Percentiles rank a stretch among this genome's conserved stretches.
Evolutionary conservation across 2,329 filamentous ascomycete species (phyloP).

Genomic region (Penicillium sclerotigenum): DNA sequence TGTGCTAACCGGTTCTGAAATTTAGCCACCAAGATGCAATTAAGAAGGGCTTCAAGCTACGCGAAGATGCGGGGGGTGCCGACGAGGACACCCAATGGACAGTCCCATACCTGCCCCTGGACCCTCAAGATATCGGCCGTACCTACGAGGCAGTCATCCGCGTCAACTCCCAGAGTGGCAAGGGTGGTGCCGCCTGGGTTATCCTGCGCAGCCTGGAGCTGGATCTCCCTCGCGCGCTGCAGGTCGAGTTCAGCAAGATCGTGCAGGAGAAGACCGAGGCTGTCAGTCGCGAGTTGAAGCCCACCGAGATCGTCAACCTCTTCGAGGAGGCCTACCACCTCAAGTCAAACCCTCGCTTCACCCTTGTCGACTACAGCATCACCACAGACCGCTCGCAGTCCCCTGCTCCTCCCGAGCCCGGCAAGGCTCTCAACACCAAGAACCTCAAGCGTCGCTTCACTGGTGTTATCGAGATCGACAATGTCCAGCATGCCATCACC

Average conservation of each 20-base stretch:
- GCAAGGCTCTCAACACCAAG: constrained; percentile 72
- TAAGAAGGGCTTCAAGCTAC: constrained; percentile 74
- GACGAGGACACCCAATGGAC: constrained; percentile 70
- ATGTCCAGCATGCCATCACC: constrained; percentile 70
- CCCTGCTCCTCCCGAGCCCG: constrained; percentile 63
- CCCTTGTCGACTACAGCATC: constrained; percentile 87
- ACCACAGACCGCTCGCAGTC: constrained; percentile 75
- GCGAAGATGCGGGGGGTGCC: constrained; percentile 58
- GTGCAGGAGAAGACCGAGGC: constrained; percentile 79
- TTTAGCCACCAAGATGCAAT: constrained; percentile 87
- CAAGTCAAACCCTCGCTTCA: constrained; percentile 77
- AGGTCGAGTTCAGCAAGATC: constrained; percentile 83
- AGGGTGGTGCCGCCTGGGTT: constrained; percentile 92
- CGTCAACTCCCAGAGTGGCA: constrained; percentile 94
- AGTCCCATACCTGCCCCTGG: constrained; percentile 87
- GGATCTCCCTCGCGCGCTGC: constrained; percentile 86
- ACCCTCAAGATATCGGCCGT: constrained; percentile 87
- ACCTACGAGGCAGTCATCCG: constrained; percentile 98
- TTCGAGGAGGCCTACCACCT: constrained; percentile 88
- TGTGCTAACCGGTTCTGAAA: background rate
- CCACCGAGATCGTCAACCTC: constrained; percentile 78
- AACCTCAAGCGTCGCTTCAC: constrained; percentile 79
- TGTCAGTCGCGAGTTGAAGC: constrained; percentile 77
- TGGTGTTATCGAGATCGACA: constrained; percentile 79
- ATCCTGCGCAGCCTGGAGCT: constrained; percentile 85